phyloP scores from a whole-genome alignment of 148 eudicot genomes.

The Agrostemma githago region DNA sequence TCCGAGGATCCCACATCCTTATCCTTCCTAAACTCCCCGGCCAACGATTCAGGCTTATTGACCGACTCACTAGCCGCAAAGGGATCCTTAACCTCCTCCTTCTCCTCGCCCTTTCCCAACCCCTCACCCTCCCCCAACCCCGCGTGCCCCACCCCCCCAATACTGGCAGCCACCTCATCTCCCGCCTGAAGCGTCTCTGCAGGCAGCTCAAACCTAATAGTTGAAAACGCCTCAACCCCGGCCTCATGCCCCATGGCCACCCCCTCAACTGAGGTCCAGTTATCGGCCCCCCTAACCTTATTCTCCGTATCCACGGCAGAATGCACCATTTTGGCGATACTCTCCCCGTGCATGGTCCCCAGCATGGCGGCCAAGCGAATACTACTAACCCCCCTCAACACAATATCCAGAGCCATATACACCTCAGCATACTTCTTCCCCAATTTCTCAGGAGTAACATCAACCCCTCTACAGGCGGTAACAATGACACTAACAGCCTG shows the following conservation, averaged over 20 bases:
- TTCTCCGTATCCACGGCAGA: conserved; percentile 69
- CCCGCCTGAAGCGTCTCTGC: conserved; percentile 70
- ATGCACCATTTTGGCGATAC: conserved; percentile 91
- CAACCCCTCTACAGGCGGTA: conserved; percentile 78
- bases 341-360: conserved; percentile 75
- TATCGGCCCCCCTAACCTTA: conserved; percentile 90
- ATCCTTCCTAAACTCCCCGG: conserved; percentile 84
- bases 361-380: conserved; percentile 89
- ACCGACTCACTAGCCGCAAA: conserved; percentile 88
- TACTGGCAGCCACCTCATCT: conserved; percentile 66
- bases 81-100: conserved; percentile 64
- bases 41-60: conserved; percentile 64
- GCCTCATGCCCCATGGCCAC: conserved; percentile 61
- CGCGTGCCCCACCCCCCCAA: conserved; percentile 34
- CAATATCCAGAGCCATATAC: conserved; percentile 93
- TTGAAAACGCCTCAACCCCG: conserved; percentile 56
- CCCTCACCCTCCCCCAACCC: conserved; percentile 48
- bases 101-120: conserved; percentile 40
- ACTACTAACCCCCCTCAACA: conserved; percentile 78
- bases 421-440: conserved; percentile 81
- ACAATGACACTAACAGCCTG: conserved; percentile 77
- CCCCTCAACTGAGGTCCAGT: conserved; percentile 53
- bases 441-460: conserved; percentile 75
- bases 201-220: conserved; percentile 68
- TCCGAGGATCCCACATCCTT: conserved; percentile 56